phyloP scores from a whole-genome alignment of 1,284 basidiomycete genomes.

The Cronartium quercuum region DNA sequence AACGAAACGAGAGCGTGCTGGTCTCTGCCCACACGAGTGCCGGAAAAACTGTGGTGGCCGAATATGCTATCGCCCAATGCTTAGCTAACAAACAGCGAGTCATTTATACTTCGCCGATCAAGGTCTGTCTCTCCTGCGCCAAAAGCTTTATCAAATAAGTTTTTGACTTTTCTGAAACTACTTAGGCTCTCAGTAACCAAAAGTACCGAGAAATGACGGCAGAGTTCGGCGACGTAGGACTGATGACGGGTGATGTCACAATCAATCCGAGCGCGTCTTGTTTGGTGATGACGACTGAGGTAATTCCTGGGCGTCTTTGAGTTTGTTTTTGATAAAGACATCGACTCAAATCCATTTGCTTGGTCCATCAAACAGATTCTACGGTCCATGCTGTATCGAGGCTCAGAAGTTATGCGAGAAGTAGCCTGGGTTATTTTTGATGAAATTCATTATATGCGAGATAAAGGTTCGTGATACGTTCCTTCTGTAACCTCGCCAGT shows the following conservation, averaged over 20 bases:
- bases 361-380: conserved; percentile 63
- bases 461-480: conserved; percentile 57
- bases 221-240: conserved; percentile 92
- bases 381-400: conserved; percentile 96
- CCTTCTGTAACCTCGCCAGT: conserved; percentile 49
- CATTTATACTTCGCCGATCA: conserved; percentile 99
- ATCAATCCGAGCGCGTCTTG: conserved; percentile 96
- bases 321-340: neutral
- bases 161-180: conserved; percentile 40
- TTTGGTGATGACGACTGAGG: conserved; percentile 99
- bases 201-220: conserved; percentile 97
- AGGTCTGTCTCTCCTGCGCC: conserved; percentile 58
- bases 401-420: conserved; percentile 98
- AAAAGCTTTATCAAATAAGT: neutral
- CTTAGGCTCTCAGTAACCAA: conserved; percentile 89
- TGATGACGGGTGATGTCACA: conserved; percentile 99
- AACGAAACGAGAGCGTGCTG: conserved; percentile 92
- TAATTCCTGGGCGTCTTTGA: conserved; percentile 49
- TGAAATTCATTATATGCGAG: conserved; percentile 99
- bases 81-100: conserved; percentile 86
- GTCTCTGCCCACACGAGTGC: conserved; percentile 99
- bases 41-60: conserved; percentile 96
- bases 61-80: conserved; percentile 98
- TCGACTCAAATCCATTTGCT: conserved; percentile 4
- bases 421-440: conserved; percentile 99